These are phyloP conservation scores for Solanum bulbocastanum DNA, from an alignment of 257 asterid species.

Conservation along the genomic window DNA sequence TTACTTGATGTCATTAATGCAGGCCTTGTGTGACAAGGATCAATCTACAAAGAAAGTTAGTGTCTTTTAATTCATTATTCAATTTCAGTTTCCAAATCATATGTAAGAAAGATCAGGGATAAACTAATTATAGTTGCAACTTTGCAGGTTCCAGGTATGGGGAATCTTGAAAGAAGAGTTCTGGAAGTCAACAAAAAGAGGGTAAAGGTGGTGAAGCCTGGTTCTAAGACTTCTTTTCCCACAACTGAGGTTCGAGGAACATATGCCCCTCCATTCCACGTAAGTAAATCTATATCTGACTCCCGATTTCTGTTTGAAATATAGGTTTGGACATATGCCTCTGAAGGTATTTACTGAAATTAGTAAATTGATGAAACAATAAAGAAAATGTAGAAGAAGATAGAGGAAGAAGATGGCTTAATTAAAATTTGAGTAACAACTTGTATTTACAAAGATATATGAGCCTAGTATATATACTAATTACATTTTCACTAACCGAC, in stretches of 20 bases:
- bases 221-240: constrained; percentile 90
- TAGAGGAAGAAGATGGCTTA: neutral
- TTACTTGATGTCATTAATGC: constrained; percentile 3
- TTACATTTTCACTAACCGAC: neutral
- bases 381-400: neutral
- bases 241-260: constrained; percentile 86
- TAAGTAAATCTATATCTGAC: constrained; percentile 15
- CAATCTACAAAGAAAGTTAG: constrained; percentile 72
- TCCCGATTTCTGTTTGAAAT: neutral
- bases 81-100: neutral
- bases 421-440: neutral
- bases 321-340: neutral
- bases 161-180: constrained; percentile 78
- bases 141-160: constrained; percentile 68
- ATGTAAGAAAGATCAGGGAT: neutral
- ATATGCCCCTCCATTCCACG: constrained; percentile 94
- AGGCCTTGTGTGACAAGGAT: constrained; percentile 87
- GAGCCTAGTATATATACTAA: neutral
- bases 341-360: neutral
- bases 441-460: neutral
- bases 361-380: neutral
- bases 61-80: constrained; percentile 1
- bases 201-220: constrained; percentile 86
- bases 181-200: constrained; percentile 81
- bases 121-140: neutral